Percentiles rank a stretch among this genome's conserved stretches.
phyloP scores from a whole-genome alignment of 305 asterid species.

The Fraxinus xanthoxyloides region DNA sequence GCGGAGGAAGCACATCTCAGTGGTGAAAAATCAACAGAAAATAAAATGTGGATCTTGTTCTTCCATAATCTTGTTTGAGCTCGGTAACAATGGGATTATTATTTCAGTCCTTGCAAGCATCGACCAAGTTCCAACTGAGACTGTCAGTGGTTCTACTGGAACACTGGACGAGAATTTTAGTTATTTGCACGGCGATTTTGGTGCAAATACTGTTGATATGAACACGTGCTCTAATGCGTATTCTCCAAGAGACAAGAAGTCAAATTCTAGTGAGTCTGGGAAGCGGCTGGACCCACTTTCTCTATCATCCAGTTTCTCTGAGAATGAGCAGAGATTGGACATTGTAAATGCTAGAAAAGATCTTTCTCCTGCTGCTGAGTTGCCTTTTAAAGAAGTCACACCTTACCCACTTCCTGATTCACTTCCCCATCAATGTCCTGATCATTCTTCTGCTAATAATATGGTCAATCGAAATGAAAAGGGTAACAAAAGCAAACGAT shows the following conservation, averaged over 20 bases:
- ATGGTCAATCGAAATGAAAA: slow-evolving; percentile 35
- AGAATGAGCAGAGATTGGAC: slow-evolving; percentile 45
- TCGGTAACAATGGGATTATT: slow-evolving; percentile 46
- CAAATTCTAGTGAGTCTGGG: slow-evolving; percentile 40
- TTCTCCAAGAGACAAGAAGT: slow-evolving; percentile 38
- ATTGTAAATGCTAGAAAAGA: slow-evolving; percentile 33
- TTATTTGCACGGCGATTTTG: slow-evolving; percentile 37
- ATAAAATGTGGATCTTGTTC: slow-evolving; percentile 85
- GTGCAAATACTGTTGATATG: slow-evolving; percentile 31
- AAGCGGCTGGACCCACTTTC: slow-evolving; percentile 46
- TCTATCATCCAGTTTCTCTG: slow-evolving; percentile 47
- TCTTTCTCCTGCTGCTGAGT: slow-evolving; percentile 35
- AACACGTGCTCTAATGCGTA: slow-evolving; percentile 37
- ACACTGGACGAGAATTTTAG: slow-evolving; percentile 43
- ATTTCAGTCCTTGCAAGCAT: slow-evolving; percentile 46
- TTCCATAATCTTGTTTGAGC: slow-evolving; percentile 57
- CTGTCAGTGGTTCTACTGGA: slow-evolving; percentile 44
- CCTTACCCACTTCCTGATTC: slow-evolving; percentile 29
- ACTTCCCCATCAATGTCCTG: slow-evolving; percentile 34
- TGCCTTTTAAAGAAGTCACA: slow-evolving; percentile 29
- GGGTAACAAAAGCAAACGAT: slow-evolving; percentile 40
- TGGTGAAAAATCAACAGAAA: slow-evolving; percentile 39
- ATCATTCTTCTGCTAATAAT: slow-evolving; percentile 38
- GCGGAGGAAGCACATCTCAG: slow-evolving; percentile 44
- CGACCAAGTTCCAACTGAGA: slow-evolving; percentile 43